Evolutionary conservation across 306 rosid genomes (phyloP), one percentile per base, ranked within the genome.

Genomic region (Fagus sylvatica): DNA sequence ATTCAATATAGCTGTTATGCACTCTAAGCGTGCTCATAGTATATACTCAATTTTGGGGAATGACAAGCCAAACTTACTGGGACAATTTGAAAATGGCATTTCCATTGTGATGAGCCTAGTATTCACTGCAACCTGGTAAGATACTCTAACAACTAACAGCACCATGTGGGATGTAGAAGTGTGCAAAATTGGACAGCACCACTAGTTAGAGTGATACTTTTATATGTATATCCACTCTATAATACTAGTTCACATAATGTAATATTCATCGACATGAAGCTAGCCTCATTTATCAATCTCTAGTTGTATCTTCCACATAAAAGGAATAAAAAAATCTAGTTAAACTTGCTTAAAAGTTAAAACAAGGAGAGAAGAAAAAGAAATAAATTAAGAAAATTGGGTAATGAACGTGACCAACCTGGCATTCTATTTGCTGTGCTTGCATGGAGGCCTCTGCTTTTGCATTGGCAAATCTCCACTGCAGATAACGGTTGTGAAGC

Each of bases 381-480:
- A 4, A 33, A 33, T 33, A 30, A 39, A 19, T 30, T 28, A 41
- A 73, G 37, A 28, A 70, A 37, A 60, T 60, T 57, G 57, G 28
- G 10, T n/a, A 71, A 53, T 33, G 22, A 15, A 40, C 16, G 28
- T 41, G 64, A 76, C 81, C 53, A 41, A 93, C 98, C 97, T 87
- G 87, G 59, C 87, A 72, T 81, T 91, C 91, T 79, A 72, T 79
- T 75, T 84, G 93, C 84, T 84, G 94, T 72, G 85, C 82, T 79
- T 75, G 86, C 79, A 88, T 37, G 0, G 85, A 70, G 5, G 84
- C 80, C 55, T 77, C 79, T 1, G 87, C 86, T 81, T 72, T 93
- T 12, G 91, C 94, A 83, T 91, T 91, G 84, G 92, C 83, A 22
- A 49, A 91, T 87, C 91, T 85, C 98, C 98, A 91, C 81, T 93